phyloP scores from a whole-genome alignment of 176 grass and related monocot genomes.

The Eremochloa ophiuroides region DNA sequence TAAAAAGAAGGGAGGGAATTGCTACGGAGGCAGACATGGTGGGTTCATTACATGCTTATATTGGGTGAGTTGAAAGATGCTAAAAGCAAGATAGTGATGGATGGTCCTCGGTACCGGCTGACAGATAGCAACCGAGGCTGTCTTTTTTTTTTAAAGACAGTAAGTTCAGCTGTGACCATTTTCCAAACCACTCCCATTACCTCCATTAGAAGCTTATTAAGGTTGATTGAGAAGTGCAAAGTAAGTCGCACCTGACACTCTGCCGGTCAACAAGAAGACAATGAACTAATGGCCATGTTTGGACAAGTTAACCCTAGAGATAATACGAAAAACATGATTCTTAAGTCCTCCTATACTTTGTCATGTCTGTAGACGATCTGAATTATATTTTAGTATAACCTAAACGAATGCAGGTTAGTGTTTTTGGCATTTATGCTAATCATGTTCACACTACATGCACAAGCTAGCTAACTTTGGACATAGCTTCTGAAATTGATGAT shows the following conservation, averaged over 20 bases:
- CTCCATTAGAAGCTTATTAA: not conserved
- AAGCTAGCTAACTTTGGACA: conserved; percentile 8
- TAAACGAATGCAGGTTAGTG: not conserved
- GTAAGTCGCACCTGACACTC: conserved; percentile 10
- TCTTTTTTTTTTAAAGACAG: conserved; percentile 27
- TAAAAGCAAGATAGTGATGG: conserved; percentile 31
- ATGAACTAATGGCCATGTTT: not conserved
- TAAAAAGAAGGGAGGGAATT: conserved; percentile 40
- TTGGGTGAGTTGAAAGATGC: conserved; percentile 38
- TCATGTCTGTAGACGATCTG: not conserved
- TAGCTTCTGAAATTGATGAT: conserved; percentile 21
- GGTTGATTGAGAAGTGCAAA: conserved; percentile 34
- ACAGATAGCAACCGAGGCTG: conserved; percentile 23
- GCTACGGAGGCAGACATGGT: conserved; percentile 30
- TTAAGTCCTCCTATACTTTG: conserved; percentile 3
- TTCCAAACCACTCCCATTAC: conserved; percentile 22
- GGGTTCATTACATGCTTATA: conserved; percentile 36
- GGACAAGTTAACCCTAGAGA: not conserved
- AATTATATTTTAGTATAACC: conserved; percentile 20
- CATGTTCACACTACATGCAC: conserved; percentile 19
- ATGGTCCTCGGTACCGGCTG: conserved; percentile 27
- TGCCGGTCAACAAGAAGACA: conserved; percentile 13
- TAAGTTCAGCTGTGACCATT: conserved; percentile 23
- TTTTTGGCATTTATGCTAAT: conserved; percentile 25
- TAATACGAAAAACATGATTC: not conserved